Conservation (phyloP, 352 stramenopile genomes). For the Pythium phragmitis region DNA sequence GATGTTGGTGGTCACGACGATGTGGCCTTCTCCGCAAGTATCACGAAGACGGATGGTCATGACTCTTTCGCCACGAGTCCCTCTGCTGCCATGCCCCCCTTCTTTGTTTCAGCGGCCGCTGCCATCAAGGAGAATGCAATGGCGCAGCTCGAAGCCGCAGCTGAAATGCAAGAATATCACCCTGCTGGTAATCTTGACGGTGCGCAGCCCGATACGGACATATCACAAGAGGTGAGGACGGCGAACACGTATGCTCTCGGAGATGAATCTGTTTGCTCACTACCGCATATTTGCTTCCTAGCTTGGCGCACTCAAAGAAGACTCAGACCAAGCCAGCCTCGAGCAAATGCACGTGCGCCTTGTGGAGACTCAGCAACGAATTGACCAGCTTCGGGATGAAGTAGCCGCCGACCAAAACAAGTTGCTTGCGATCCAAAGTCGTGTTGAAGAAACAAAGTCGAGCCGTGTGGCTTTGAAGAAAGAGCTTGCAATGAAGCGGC, state of each 20-base stretch:
- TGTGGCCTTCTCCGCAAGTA: neutral
- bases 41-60: neutral
- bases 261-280: neutral
- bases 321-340: slow-evolving; percentile 17
- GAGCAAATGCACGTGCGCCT: slow-evolving; percentile 23
- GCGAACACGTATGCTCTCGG: neutral
- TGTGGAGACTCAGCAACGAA: slow-evolving; percentile 16
- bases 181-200: neutral
- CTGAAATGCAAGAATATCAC: neutral
- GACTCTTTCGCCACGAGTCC: neutral
- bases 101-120: slow-evolving; percentile 24
- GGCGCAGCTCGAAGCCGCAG: neutral
- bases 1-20: neutral
- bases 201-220: neutral
- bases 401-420: slow-evolving; percentile 14
- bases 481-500: slow-evolving; percentile 44
- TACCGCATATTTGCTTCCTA: neutral
- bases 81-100: neutral
- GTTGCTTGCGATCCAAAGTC: slow-evolving; percentile 14
- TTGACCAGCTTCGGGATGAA: slow-evolving; percentile 19
- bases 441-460: slow-evolving; percentile 32
- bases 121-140: slow-evolving; percentile 17
- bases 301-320: slow-evolving; percentile 10
- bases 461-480: slow-evolving; percentile 41
- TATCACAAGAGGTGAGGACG: neutral